A percentile compares a stretch with the other conserved stretches of the same genome.
Conservation (phyloP, 176 grass and related monocot genomes). For the Juncus effusus region DNA sequence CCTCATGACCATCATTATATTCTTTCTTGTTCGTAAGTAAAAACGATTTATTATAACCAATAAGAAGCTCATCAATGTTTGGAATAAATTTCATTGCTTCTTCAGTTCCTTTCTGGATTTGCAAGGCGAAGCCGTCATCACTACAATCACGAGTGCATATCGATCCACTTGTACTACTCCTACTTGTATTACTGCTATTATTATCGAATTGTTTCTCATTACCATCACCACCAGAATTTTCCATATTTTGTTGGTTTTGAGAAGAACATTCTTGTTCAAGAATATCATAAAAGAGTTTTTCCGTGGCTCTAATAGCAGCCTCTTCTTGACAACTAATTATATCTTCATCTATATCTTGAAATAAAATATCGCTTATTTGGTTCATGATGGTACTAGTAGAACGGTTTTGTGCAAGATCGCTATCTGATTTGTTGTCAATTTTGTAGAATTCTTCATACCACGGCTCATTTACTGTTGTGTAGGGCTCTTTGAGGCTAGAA, state of each 20-base stretch:
- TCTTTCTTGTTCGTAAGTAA: conserved; percentile 7
- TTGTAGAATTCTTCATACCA: too few relatives aligned
- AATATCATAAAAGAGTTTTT: conserved; percentile 37
- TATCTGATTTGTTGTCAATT: too few relatives aligned
- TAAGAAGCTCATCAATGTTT: conserved; percentile 30
- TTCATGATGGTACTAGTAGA: conserved; percentile 16
- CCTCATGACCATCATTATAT: conserved; percentile 18
- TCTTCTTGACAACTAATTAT: conserved; percentile 16
- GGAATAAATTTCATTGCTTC: conserved; percentile 36
- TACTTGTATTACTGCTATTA: not conserved
- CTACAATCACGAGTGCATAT: not conserved
- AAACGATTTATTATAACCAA: not conserved
- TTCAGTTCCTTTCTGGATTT: conserved; percentile 31
- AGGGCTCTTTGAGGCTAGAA: too few relatives aligned
- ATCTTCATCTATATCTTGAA: conserved; percentile 39
- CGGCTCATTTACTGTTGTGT: too few relatives aligned
- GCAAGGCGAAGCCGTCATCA: conserved; percentile 20
- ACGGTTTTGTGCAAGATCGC: too few relatives aligned
- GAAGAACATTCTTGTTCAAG: conserved; percentile 30
- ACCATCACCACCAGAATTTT: conserved; percentile 3
- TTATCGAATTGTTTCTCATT: not conserved
- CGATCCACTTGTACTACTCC: not conserved
- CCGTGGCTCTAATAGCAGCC: conserved; percentile 15
- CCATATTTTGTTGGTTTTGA: not conserved
- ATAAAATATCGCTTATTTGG: conserved; percentile 31